Evolutionary conservation across 2,329 filamentous ascomycete species (phyloP).

Genomic region (Aspergillus neoniger): DNA sequence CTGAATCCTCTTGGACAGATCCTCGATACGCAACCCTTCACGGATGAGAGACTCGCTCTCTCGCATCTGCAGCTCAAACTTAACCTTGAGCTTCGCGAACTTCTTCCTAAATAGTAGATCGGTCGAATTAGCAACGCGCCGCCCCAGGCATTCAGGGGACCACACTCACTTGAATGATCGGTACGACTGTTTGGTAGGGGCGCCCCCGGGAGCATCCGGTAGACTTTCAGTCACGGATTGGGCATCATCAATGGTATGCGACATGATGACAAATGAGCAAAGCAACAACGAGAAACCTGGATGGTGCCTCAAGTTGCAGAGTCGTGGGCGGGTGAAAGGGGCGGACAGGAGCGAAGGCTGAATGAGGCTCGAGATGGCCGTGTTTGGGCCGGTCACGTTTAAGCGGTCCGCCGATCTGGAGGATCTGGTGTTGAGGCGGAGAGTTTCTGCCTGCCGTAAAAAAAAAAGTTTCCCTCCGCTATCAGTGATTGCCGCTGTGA

Average conservation of each 20-base stretch:
- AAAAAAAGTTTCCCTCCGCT: conserved; percentile 23
- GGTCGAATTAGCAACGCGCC: conserved; percentile 11
- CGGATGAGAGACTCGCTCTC: conserved; percentile 66
- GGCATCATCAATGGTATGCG: conserved; percentile 33
- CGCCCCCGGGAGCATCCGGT: conserved; percentile 33
- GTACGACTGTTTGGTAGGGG: conserved; percentile 56
- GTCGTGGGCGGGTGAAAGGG: not conserved
- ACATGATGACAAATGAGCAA: conserved; percentile 29
- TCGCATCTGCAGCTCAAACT: conserved; percentile 79
- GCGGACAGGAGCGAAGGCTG: not conserved
- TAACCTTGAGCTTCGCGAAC: conserved; percentile 80
- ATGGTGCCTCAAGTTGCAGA: not conserved
- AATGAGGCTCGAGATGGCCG: conserved; percentile 7
- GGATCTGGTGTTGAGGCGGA: conserved; percentile 24
- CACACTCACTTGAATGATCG: conserved; percentile 65
- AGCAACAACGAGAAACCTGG: not conserved
- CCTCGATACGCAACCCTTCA: conserved; percentile 77
- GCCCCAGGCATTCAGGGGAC: not conserved
- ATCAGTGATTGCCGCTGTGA: not conserved
- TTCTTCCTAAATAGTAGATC: conserved; percentile 64
- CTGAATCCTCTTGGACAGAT: conserved; percentile 78
- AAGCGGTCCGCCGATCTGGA: conserved; percentile 16
- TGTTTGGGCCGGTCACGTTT: conserved; percentile 11
- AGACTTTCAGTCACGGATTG: conserved; percentile 33
- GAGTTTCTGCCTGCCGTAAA: conserved; percentile 34